A percentile compares a stretch with the other conserved stretches of the same genome.
phyloP scores from a whole-genome alignment of 2,329 filamentous ascomycete genomes.

The Rachicladosporium sp. region DNA sequence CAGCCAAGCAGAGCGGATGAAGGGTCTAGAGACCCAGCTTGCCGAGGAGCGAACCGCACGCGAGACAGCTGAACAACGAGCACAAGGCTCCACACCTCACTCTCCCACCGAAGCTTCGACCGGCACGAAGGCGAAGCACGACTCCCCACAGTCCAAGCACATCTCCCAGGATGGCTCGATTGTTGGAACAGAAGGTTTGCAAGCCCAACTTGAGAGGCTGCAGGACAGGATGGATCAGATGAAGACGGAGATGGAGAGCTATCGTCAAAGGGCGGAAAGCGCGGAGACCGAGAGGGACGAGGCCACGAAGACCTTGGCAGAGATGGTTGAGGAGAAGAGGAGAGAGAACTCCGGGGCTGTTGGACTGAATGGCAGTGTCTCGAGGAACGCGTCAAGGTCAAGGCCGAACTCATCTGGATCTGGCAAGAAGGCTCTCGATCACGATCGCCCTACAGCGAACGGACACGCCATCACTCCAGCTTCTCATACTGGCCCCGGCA shows the following conservation, averaged over 20 bases:
- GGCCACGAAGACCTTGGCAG: slow-evolving; percentile 62
- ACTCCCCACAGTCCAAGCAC: background rate
- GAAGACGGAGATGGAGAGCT: slow-evolving; percentile 66
- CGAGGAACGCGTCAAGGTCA: slow-evolving; percentile 5
- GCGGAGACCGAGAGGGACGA: slow-evolving; percentile 67
- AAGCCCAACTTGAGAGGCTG: slow-evolving; percentile 64
- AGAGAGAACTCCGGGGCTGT: slow-evolving; percentile 48
- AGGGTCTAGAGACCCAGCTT: slow-evolving; percentile 67
- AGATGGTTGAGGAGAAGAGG: slow-evolving; percentile 78
- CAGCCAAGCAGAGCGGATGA: slow-evolving; percentile 65
- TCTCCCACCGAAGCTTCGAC: too few species aligned
- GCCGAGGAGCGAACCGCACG: slow-evolving; percentile 69
- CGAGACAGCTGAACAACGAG: slow-evolving; percentile 71
- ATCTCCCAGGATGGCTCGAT: slow-evolving; percentile 11
- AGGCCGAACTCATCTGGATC: background rate
- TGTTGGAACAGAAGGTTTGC: slow-evolving; percentile 32
- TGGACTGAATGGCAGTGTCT: slow-evolving; percentile 21
- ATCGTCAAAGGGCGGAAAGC: slow-evolving; percentile 60
- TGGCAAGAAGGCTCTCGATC: slow-evolving; percentile 7
- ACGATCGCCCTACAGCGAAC: slow-evolving; percentile 6
- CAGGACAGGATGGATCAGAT: slow-evolving; percentile 69
- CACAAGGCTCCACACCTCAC: slow-evolving; percentile 31
- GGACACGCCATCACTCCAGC: slow-evolving; percentile 13
- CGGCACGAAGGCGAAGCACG: slow-evolving; percentile 3
- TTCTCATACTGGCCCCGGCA: too few species aligned